These are phyloP conservation scores for Diaporthe vexans DNA, from an alignment of 2,329 filamentous ascomycete genomes.

Conservation along the genomic window DNA sequence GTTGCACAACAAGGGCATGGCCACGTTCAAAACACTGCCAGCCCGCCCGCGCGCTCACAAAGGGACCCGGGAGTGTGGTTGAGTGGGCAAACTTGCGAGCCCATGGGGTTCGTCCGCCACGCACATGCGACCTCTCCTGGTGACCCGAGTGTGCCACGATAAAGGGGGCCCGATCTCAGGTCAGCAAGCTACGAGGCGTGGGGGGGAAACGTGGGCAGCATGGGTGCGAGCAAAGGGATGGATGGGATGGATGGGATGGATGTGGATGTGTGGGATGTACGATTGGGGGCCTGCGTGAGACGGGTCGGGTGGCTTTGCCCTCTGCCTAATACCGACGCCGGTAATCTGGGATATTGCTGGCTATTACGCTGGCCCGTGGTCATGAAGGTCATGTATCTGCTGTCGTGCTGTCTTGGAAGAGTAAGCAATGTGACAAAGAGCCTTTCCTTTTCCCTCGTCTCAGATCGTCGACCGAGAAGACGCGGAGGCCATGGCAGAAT, in stretches of 20 bases:
- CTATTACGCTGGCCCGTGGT: background rate
- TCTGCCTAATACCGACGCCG: constrained; percentile 39
- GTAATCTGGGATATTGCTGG: background rate
- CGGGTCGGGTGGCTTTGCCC: constrained; percentile 18
- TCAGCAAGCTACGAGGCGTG: constrained; percentile 31
- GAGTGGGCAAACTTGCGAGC: constrained; percentile 25
- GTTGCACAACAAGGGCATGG: constrained; percentile 21
- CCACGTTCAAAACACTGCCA: constrained; percentile 17
- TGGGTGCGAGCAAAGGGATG: constrained; percentile 16
- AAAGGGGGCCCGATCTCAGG: constrained; percentile 35
- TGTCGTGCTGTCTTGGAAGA: constrained; percentile 18
- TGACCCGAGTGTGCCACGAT: constrained; percentile 35
- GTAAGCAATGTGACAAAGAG: constrained; percentile 1
- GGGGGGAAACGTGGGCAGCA: constrained; percentile 36
- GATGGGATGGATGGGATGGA: background rate
- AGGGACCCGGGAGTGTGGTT: constrained; percentile 31
- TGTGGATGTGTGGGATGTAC: constrained; percentile 1
- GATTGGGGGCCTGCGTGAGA: constrained; percentile 16
- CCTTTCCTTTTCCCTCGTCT: background rate
- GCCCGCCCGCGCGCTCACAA: background rate
- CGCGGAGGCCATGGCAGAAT: background rate
- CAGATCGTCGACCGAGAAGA: background rate
- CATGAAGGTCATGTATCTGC: constrained; percentile 1
- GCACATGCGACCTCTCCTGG: constrained; percentile 30
- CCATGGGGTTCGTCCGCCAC: constrained; percentile 31